phyloP scores from a whole-genome alignment of 306 rosid genomes.

The Hippophae rhamnoides region DNA sequence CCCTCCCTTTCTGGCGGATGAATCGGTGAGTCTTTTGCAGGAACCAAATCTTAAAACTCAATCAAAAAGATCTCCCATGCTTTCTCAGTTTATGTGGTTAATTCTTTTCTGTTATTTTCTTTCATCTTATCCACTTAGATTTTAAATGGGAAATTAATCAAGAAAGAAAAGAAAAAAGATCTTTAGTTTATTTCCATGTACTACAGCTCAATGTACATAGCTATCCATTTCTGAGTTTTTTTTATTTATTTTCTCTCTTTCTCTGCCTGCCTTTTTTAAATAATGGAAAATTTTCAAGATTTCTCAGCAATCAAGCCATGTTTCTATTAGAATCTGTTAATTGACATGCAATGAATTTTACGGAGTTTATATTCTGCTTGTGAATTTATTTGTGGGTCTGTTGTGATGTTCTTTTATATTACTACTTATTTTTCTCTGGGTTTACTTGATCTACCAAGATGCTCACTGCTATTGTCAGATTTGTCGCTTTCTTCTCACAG shows the following conservation, averaged over 20 bases:
- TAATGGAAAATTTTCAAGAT: too few relatives aligned
- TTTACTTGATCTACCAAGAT: background rate
- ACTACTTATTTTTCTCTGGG: background rate
- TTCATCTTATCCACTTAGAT: background rate
- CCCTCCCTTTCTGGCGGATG: constrained; percentile 36
- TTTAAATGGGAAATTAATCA: background rate
- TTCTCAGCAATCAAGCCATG: too few relatives aligned
- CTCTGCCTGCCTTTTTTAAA: too few relatives aligned
- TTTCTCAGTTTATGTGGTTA: constrained; percentile 13
- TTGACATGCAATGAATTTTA: too few relatives aligned
- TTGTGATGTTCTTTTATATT: background rate
- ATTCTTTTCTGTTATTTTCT: background rate
- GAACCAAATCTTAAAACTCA: constrained; percentile 21
- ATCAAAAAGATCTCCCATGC: constrained; percentile 22
- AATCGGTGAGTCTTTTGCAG: constrained; percentile 39
- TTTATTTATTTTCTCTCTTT: too few relatives aligned
- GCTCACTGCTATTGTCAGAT: constrained; percentile 6
- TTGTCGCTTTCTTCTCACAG: background rate
- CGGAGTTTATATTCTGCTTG: background rate
- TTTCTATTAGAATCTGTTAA: too few relatives aligned
- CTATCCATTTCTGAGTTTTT: too few relatives aligned
- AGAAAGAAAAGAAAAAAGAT: too few relatives aligned
- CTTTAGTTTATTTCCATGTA: too few relatives aligned
- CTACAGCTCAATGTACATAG: too few relatives aligned
- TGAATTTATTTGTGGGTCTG: constrained; percentile 5